Base-by-base conservation (phyloP, 108 stramenopile genomes). In the Nitzschia sp. region DNA sequence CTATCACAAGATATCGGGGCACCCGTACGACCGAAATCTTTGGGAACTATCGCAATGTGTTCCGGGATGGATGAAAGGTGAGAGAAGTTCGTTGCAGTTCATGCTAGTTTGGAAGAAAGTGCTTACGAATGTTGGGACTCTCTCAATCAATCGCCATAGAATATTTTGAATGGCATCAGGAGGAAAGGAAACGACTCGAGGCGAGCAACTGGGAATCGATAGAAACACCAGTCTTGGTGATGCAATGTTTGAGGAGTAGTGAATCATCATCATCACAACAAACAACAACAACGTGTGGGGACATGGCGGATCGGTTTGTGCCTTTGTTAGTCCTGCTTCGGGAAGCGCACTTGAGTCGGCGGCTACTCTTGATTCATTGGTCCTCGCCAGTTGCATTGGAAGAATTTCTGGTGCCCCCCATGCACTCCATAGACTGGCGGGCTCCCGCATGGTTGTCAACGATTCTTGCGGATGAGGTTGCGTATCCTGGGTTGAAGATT, bases 21-120 rank as follows among this genome's bases (percentile, higher is more conserved):
- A 26, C 2, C 46, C 57, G 13, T 70, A 29, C 45, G 28, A 60
- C 19, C 46, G 59, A 32, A 58, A 73, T 47, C 58, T 75, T 0
- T 77, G 76, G 76, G 57, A 77, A 17, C 11, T 77, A n/a, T 70
- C 69, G 2, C 64, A 77, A 17, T 56, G 56, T 48, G 1, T 75
- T 18, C 84, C 84, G 32, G n/a, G 0, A 46, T 85, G 84, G 85
- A 75, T 83, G 72, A 78, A 81, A 56, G 69, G 69, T 59, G 59
- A 32, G 59, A 18, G 17, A n/a, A n/a, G n/a, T n/a, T n/a, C n/a
- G n/a, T n/a, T n/a, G n/a, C n/a, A n/a, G n/a, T n/a, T n/a, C n/a
- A n/a, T n/a, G n/a, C n/a, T n/a, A n/a, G n/a, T n/a, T n/a, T n/a
- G n/a, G n/a, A n/a, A n/a, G n/a, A n/a, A n/a, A n/a, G n/a, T n/a